These are phyloP conservation scores for Boletus pseudo-olivaceus DNA, from an alignment of 768 basidiomycete genomes.

Conservation along the genomic window DNA sequence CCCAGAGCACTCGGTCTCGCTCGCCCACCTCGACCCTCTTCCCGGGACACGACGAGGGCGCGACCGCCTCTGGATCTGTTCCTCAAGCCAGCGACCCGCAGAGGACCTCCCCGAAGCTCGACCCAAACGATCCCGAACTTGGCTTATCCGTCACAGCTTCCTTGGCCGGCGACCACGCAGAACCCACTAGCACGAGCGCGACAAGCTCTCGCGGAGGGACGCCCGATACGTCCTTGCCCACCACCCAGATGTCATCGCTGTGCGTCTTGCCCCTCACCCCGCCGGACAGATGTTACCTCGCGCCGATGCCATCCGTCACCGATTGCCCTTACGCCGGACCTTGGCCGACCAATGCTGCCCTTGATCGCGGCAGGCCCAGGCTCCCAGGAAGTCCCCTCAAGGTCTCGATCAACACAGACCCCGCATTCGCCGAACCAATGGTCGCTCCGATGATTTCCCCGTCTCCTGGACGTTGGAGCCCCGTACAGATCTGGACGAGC, in stretches of 20 bases:
- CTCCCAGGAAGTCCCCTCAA: slow-evolving; percentile 22
- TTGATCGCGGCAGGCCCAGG: slow-evolving; percentile 11
- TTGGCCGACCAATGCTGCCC: slow-evolving; percentile 11
- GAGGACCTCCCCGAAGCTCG: slow-evolving; percentile 21
- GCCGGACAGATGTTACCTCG: slow-evolving; percentile 22
- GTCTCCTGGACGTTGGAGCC: slow-evolving; percentile 11
- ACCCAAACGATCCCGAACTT: slow-evolving; percentile 12
- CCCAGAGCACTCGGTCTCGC: slow-evolving; percentile 1
- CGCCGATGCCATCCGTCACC: slow-evolving; percentile 8
- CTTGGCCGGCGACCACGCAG: not conserved
- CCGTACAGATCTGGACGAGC: slow-evolving; percentile 24
- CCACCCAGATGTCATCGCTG: slow-evolving; percentile 2
- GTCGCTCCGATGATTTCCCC: slow-evolving; percentile 7
- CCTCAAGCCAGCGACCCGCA: slow-evolving; percentile 1
- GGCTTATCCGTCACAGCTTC: slow-evolving; percentile 9
- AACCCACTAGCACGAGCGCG: not conserved
- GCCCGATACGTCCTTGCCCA: slow-evolving; percentile 9
- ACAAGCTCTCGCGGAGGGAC: slow-evolving; percentile 4
- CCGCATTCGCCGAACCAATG: slow-evolving; percentile 1
- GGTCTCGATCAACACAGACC: slow-evolving; percentile 6
- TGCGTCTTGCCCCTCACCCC: slow-evolving; percentile 23
- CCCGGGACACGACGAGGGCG: not conserved
- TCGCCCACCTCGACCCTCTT: slow-evolving; percentile 17
- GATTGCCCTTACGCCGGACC: slow-evolving; percentile 24
- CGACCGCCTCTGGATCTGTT: not conserved